phyloP scores from a whole-genome alignment of 2,329 filamentous ascomycete genomes.

The Pseudocercospora macadamiae region DNA sequence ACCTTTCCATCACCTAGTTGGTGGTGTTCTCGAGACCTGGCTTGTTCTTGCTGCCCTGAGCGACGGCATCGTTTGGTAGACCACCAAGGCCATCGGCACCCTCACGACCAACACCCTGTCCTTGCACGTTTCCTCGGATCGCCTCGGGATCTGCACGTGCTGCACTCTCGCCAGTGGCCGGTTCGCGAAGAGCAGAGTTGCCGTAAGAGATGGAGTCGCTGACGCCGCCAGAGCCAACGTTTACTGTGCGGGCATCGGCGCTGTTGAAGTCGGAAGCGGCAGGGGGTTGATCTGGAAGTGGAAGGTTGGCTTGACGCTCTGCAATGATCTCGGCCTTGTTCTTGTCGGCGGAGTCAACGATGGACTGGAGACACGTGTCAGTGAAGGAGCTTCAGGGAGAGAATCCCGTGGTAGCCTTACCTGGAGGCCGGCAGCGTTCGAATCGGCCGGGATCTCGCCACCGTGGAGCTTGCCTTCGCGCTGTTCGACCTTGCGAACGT shows the following conservation, averaged over 20 bases:
- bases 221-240: constrained; percentile 66
- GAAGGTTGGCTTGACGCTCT: constrained; percentile 71
- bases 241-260: constrained; percentile 67
- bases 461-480: constrained; percentile 43
- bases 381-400: neutral
- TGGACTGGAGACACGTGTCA: constrained; percentile 23
- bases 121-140: constrained; percentile 54
- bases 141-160: constrained; percentile 54
- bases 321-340: constrained; percentile 68
- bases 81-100: constrained; percentile 60
- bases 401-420: constrained; percentile 33
- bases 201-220: constrained; percentile 44
- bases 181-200: constrained; percentile 50
- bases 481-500: constrained; percentile 53
- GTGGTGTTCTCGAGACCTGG: constrained; percentile 47
- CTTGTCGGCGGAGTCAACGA: constrained; percentile 36
- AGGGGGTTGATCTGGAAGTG: constrained; percentile 77
- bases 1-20: too few relatives aligned
- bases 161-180: constrained; percentile 58
- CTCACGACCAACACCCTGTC: constrained; percentile 61
- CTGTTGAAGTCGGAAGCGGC: constrained; percentile 79
- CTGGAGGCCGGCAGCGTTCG: constrained; percentile 51
- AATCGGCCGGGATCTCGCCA: constrained; percentile 49
- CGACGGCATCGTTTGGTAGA: constrained; percentile 63
- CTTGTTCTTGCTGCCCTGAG: constrained; percentile 50